Evolutionary conservation across 495 filamentous ascomycete genomes (phyloP).

Genomic region (Entonaema liquescens): DNA sequence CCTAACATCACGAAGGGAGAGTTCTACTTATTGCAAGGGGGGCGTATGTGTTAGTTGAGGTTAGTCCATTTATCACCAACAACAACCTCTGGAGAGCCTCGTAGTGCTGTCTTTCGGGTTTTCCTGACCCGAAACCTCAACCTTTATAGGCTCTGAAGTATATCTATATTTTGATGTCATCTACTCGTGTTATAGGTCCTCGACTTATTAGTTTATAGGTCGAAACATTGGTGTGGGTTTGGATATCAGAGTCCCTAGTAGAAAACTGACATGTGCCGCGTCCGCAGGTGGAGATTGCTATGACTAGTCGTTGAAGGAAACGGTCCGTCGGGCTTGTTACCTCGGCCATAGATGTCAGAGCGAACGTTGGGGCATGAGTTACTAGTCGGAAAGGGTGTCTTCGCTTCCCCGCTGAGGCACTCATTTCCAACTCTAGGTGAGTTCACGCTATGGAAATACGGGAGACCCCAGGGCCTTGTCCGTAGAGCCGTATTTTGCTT

Average conservation of each 20-base stretch:
- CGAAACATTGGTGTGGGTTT: background rate
- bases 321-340: background rate
- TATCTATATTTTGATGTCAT: background rate
- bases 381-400: background rate
- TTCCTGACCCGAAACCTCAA: slow-evolving; percentile 11
- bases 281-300: slow-evolving; percentile 2
- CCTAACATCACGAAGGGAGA: background rate
- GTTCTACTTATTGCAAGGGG: background rate
- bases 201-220: background rate
- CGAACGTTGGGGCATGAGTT: background rate
- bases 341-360: background rate
- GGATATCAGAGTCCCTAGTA: background rate
- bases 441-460: background rate
- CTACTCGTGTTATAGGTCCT: background rate
- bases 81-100: too few relatives aligned
- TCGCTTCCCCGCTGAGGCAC: background rate
- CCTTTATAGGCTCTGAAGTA: background rate
- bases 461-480: background rate
- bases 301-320: slow-evolving; percentile 2
- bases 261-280: background rate
- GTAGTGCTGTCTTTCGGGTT: slow-evolving; percentile 25
- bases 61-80: background rate
- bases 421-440: background rate
- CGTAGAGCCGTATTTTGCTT: slow-evolving; percentile 14
- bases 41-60: background rate